A percentile compares a stretch with the other conserved stretches of the same genome.
These are phyloP conservation scores for Scheffersomyces segobiensis DNA, from an alignment of 1,139 yeast genomes.

Conservation along the genomic window DNA sequence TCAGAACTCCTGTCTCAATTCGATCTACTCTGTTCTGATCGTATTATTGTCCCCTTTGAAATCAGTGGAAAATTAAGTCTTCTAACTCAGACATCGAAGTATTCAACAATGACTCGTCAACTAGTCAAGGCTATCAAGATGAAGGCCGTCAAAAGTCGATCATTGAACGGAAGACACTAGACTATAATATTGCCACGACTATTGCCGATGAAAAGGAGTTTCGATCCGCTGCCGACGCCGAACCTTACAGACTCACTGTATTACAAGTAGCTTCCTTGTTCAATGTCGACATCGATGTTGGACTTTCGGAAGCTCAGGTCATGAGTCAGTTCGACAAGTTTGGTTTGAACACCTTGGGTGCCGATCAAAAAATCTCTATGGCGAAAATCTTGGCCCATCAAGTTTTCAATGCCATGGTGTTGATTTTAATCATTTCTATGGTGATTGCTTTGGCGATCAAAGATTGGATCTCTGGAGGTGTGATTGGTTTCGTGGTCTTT, in stretches of 20 bases:
- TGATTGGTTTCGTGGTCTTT: constrained; percentile 53
- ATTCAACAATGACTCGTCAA: constrained; percentile 13
- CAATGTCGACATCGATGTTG: constrained; percentile 12
- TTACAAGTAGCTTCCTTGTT: constrained; percentile 12
- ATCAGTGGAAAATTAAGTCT: constrained; percentile 10
- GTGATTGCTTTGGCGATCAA: constrained; percentile 35
- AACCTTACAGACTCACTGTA: constrained; percentile 16
- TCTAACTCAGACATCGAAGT: constrained; percentile 2
- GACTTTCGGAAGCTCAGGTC: constrained; percentile 14
- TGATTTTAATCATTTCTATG: constrained; percentile 37
- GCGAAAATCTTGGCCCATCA: constrained; percentile 33
- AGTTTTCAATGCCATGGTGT: constrained; percentile 39
- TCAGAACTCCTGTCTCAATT: not conserved
- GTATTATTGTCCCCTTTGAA: not conserved
- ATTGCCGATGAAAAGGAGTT: not conserved
- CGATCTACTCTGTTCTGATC: not conserved
- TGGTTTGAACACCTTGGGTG: constrained; percentile 32
- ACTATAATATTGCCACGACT: not conserved
- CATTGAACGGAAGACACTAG: constrained; percentile 1
- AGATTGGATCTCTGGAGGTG: constrained; percentile 89
- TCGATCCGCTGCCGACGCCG: constrained; percentile 1
- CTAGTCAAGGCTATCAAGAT: constrained; percentile 17
- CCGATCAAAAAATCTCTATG: constrained; percentile 26
- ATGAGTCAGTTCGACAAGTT: constrained; percentile 9
- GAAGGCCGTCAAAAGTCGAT: constrained; percentile 18